Evolutionary conservation across 2,329 filamentous ascomycete genomes (phyloP).

Genomic region (Talaromyces sp.): DNA sequence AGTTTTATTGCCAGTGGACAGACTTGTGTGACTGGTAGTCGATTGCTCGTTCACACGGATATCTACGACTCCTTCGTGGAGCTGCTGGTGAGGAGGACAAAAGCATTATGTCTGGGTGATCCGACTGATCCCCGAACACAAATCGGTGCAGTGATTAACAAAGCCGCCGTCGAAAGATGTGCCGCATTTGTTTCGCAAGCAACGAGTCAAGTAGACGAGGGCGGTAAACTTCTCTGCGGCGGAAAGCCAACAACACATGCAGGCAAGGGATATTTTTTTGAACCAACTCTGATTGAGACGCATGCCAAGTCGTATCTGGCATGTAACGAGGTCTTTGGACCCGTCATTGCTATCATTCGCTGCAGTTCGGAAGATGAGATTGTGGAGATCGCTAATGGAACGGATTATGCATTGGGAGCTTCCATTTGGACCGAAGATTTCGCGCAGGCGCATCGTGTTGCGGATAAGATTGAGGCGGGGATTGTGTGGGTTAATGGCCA

Average conservation of each 20-base stretch:
- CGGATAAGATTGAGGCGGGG: slow-evolving; percentile 45
- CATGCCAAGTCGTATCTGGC: slow-evolving; percentile 22
- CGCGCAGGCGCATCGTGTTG: slow-evolving; percentile 44
- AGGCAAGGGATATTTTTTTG: slow-evolving; percentile 50
- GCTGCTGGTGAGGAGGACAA: slow-evolving; percentile 44
- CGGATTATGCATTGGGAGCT: slow-evolving; percentile 47
- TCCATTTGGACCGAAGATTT: slow-evolving; percentile 50
- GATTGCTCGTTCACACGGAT: slow-evolving; percentile 47
- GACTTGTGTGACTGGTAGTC: slow-evolving; percentile 53
- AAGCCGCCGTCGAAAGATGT: slow-evolving; percentile 38
- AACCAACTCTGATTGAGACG: slow-evolving; percentile 44
- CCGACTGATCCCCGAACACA: slow-evolving; percentile 53
- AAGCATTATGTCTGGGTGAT: slow-evolving; percentile 52
- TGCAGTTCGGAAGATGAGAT: slow-evolving; percentile 47
- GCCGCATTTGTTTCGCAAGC: slow-evolving; percentile 33
- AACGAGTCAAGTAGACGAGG: slow-evolving; percentile 27
- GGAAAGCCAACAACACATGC: slow-evolving; percentile 48
- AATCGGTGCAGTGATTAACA: slow-evolving; percentile 61
- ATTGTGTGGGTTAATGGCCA: slow-evolving; percentile 52
- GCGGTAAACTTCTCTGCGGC: slow-evolving; percentile 42
- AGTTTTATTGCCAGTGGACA: slow-evolving; percentile 52
- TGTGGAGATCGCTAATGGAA: slow-evolving; percentile 46
- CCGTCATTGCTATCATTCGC: slow-evolving; percentile 46
- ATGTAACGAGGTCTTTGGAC: slow-evolving; percentile 47
- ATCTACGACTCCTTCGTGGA: slow-evolving; percentile 40